Conservation (phyloP, 2,329 filamentous ascomycete genomes). For the Trichoderma sp. region DNA sequence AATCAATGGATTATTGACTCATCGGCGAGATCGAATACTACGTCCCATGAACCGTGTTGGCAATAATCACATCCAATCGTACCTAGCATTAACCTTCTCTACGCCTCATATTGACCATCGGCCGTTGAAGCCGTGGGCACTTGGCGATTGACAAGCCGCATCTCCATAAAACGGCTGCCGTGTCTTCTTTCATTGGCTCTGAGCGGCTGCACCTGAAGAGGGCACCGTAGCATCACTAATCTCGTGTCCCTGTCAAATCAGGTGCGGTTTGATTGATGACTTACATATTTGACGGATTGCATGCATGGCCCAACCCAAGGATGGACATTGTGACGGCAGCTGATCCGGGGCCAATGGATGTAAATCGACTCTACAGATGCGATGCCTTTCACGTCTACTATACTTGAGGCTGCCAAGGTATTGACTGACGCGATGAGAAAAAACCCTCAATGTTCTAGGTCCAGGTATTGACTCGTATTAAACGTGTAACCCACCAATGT, state of each 20-base stretch:
- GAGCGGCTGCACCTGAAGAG: not conserved
- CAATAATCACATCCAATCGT: not conserved
- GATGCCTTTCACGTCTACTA: not conserved
- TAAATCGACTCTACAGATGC: not conserved
- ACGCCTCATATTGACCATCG: not conserved
- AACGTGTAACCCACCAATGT: not conserved
- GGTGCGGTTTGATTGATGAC: not conserved
- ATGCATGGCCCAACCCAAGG: not conserved
- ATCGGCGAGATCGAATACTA: not conserved
- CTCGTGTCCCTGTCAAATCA: slow-evolving; percentile 10
- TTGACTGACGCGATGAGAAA: not conserved
- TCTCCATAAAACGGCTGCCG: not conserved
- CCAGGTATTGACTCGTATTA: not conserved
- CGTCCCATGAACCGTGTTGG: too few species aligned
- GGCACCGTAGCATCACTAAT: not conserved
- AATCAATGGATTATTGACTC: not conserved
- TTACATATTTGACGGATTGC: not conserved
- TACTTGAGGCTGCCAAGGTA: not conserved
- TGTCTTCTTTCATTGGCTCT: not conserved
- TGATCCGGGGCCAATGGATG: not conserved
- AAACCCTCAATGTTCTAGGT: not conserved
- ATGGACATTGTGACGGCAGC: not conserved
- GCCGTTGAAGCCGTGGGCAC: not conserved
- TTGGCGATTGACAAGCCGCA: not conserved
- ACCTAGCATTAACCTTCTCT: not conserved